phyloP scores from a whole-genome alignment of 139 green algal genomes.

The Coelastrella sp. region DNA sequence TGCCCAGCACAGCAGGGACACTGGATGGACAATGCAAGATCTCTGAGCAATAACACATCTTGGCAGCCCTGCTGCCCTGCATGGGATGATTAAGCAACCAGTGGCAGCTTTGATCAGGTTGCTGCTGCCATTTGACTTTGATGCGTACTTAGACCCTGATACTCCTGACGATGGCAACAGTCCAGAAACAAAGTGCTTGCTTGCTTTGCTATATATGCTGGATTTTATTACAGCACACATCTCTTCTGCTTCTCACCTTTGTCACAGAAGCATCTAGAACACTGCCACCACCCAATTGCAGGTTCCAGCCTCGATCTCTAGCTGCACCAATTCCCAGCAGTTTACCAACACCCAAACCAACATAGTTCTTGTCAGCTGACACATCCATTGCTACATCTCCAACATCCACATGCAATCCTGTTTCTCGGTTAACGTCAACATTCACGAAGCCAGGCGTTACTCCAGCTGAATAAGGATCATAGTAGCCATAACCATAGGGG shows the following conservation, averaged over 20 bases:
- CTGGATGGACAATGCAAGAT: too few species aligned
- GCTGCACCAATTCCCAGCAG: conserved; percentile 22
- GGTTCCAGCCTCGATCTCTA: conserved; percentile 33
- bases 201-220: background rate
- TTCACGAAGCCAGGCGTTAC: conserved; percentile 43
- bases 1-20: background rate
- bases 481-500: conserved; percentile 37
- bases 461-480: conserved; percentile 34
- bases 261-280: conserved; percentile 32
- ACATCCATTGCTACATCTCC: conserved; percentile 20
- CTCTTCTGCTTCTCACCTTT: background rate
- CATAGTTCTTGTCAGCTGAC: conserved; percentile 42
- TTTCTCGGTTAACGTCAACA: conserved; percentile 39
- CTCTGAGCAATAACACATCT: too few species aligned
- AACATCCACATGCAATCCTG: conserved; percentile 33
- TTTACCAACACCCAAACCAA: conserved; percentile 24
- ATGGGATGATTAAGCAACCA: too few species aligned
- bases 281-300: conserved; percentile 41
- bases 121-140: too few species aligned
- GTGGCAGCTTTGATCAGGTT: background rate
- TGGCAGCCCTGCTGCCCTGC: too few species aligned
- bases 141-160: too few species aligned
- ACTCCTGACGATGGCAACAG: too few species aligned
- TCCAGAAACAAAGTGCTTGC: too few species aligned
- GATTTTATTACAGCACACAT: too few species aligned